A percentile compares a stretch with the other conserved stretches of the same genome.
These are phyloP conservation scores for Talaromyces sp. DNA, from an alignment of 2,329 filamentous ascomycete genomes.

Conservation along the genomic window DNA sequence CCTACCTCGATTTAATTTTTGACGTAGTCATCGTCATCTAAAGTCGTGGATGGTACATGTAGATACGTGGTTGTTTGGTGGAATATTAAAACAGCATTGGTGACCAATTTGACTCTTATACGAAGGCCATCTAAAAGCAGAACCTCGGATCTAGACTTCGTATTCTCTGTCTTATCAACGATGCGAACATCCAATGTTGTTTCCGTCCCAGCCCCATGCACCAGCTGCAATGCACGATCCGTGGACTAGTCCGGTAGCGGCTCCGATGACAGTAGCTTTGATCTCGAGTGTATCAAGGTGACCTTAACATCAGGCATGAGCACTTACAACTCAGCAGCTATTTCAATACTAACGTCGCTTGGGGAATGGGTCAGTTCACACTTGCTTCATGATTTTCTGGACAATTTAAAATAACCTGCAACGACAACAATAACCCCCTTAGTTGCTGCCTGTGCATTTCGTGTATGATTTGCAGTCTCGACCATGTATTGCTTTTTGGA, in stretches of 20 bases:
- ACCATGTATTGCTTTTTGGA: conserved; percentile 57
- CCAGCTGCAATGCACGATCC: conserved; percentile 52
- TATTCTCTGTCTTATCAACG: conserved; percentile 23
- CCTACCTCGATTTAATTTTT: conserved; percentile 54
- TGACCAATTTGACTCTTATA: conserved; percentile 58
- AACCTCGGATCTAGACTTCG: conserved; percentile 36
- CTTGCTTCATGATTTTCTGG: conserved; percentile 5
- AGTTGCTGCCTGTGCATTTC: conserved; percentile 45
- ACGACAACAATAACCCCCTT: conserved; percentile 67
- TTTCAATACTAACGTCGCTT: conserved; percentile 75
- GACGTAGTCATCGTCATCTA: conserved; percentile 62
- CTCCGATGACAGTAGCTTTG: conserved; percentile 66
- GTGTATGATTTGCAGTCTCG: conserved; percentile 57
- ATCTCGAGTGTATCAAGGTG: conserved; percentile 68
- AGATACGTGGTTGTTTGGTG: conserved; percentile 59
- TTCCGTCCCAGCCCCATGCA: conserved; percentile 59
- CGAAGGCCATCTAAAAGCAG: conserved; percentile 56
- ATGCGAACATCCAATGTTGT: conserved; percentile 59
- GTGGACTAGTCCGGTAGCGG: conserved; percentile 65
- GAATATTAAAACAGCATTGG: conserved; percentile 63
- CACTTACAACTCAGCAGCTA: conserved; percentile 71
- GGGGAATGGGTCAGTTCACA: conserved; percentile 2
- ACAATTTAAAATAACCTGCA: conserved; percentile 43
- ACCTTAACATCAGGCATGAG: conserved; percentile 59
- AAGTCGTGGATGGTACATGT: conserved; percentile 52